phyloP scores from a whole-genome alignment of 2,329 filamentous ascomycete genomes.

The Amauroascus niger region DNA sequence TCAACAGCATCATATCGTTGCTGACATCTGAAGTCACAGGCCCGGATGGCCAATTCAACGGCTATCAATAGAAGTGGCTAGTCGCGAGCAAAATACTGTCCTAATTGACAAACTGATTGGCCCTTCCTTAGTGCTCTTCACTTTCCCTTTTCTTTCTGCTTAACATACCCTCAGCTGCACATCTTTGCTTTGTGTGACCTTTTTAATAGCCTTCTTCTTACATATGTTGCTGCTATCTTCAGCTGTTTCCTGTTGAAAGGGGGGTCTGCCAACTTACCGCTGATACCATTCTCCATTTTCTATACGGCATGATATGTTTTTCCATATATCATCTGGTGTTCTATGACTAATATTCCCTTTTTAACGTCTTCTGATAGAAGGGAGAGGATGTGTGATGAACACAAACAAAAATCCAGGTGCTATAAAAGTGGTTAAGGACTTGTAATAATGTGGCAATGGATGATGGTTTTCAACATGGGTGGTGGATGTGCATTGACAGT shows the following conservation, averaged over 20 bases:
- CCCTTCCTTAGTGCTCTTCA: background rate
- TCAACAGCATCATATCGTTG: conserved; percentile 18
- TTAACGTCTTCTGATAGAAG: conserved; percentile 5
- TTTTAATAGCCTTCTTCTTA: conserved; percentile 10
- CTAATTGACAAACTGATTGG: background rate
- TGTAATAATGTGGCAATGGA: conserved; percentile 11
- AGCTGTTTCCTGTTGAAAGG: background rate
- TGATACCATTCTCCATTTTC: conserved; percentile 7
- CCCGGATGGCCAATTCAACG: conserved; percentile 25
- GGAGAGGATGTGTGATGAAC: conserved; percentile 1
- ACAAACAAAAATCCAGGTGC: conserved; percentile 7
- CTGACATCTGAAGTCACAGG: conserved; percentile 23
- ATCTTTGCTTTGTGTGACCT: background rate
- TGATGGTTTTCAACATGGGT: conserved; percentile 4
- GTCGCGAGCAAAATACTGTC: background rate
- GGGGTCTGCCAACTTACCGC: background rate
- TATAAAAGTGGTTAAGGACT: conserved; percentile 1
- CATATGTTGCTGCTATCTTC: conserved; percentile 3
- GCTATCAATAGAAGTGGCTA: conserved; percentile 21
- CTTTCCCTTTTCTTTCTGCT: background rate
- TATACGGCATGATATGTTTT: conserved; percentile 1
- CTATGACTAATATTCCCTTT: conserved; percentile 1
- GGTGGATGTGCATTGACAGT: conserved; percentile 7
- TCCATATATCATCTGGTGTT: conserved; percentile 6
- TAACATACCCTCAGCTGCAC: conserved; percentile 11